These are phyloP conservation scores for Colletotrichum gigasporum DNA, from an alignment of 2,329 filamentous ascomycete species.

Conservation along the genomic window DNA sequence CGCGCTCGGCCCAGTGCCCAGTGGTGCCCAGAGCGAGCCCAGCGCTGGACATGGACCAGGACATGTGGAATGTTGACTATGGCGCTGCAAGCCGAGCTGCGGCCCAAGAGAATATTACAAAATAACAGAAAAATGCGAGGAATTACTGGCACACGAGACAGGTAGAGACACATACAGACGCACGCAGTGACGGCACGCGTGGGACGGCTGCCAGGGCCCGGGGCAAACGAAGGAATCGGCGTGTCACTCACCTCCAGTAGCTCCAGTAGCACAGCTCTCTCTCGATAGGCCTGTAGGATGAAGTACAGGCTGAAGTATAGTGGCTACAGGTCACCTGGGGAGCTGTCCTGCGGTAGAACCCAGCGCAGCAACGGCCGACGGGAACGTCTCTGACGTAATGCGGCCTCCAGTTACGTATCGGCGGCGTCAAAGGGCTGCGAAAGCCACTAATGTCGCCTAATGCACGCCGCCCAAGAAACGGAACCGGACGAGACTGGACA, in stretches of 20 bases:
- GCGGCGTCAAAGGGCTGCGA: slow-evolving; percentile 23
- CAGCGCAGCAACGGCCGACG: background rate
- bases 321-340: too few species aligned
- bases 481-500: slow-evolving; percentile 7
- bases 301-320: too few species aligned
- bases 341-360: too few species aligned
- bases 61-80: background rate
- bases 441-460: slow-evolving; percentile 1
- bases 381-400: slow-evolving; percentile 17
- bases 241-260: background rate
- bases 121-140: too few species aligned
- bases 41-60: background rate
- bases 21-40: too few species aligned
- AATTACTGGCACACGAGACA: background rate
- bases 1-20: too few species aligned
- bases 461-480: slow-evolving; percentile 22
- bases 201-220: background rate
- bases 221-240: slow-evolving; percentile 1
- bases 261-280: too few species aligned
- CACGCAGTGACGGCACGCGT: slow-evolving; percentile 5
- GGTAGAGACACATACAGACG: background rate
- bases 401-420: slow-evolving; percentile 5
- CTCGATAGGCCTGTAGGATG: too few species aligned
- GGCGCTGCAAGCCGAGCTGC: background rate
- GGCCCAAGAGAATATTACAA: too few species aligned